Base-by-base conservation (phyloP, 2,329 filamentous ascomycete species). In the Penicillium aurantiogriseum region DNA sequence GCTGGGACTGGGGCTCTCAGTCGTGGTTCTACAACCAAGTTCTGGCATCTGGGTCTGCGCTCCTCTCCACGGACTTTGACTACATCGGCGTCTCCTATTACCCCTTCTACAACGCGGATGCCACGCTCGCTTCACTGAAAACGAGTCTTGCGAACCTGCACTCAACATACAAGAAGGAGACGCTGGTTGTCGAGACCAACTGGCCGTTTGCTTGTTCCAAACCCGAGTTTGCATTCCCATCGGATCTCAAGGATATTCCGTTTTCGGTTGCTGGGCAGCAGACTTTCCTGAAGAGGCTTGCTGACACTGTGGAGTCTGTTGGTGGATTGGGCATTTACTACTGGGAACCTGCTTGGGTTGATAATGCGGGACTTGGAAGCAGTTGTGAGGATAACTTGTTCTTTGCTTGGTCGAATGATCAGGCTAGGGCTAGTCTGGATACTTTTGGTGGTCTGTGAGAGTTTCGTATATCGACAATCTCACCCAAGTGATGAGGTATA, bases 51-150 rank as follows among this genome's bases (percentile, higher is more conserved):
- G 85, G 82, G 2, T 77, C 77, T 10, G 50, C 50, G 1, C 76
- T 88, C 3, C 67, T 71, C 3, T 64, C 76, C 0, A 73, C 76
- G 5, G 87, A 89, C 62, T 90, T 86, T 58, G 88, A 91, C 70
- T 81, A 88, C 62, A 88, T 90, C 76, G 88, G 87, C 7, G 83
- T 91, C 0, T 87, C 84, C 0, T 91, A 86, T 74, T 91, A 91
- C 67, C 88, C 88, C 0, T 91, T 90, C 73, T 90, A 88, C 73
- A 83, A 80, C 67, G 69, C 77, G 0, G 76, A 68, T 1, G 88
- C 88, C 0, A 87, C 84, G 0, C 78, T 90, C 0, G 72, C 82
- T 0, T 77, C 79, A 10, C 78, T 91, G 35, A 78, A 82, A 65
- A 76, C 76, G 0, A 83, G 79, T 17, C 68, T 91, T 56, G 77